Conservation (phyloP, 768 basidiomycete species). For the Pisolithus sp. region DNA sequence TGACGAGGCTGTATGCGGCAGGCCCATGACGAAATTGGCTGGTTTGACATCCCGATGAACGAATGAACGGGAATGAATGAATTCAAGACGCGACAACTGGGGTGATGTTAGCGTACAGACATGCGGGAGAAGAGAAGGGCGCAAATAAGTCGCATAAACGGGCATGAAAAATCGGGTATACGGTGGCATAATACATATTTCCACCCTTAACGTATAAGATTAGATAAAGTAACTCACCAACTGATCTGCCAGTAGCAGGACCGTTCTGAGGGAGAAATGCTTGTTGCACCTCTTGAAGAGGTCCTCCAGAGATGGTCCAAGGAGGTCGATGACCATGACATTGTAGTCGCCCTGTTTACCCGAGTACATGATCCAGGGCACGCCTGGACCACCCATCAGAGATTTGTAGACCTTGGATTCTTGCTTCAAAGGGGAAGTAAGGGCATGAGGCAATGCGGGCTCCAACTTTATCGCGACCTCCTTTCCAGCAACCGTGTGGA, state of each 20-base stretch:
- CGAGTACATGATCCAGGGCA: slow-evolving; percentile 90
- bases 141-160: not conserved
- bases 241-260: slow-evolving; percentile 90
- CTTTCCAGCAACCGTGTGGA: slow-evolving; percentile 76
- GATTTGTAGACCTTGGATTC: slow-evolving; percentile 91
- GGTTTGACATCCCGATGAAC: slow-evolving; percentile 98
- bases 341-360: slow-evolving; percentile 92
- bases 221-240: slow-evolving; percentile 49
- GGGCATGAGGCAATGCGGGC: slow-evolving; percentile 43
- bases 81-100: slow-evolving; percentile 92
- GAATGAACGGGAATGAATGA: slow-evolving; percentile 91
- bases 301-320: slow-evolving; percentile 86
- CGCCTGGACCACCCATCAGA: slow-evolving; percentile 81
- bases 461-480: slow-evolving; percentile 83
- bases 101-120: slow-evolving; percentile 15
- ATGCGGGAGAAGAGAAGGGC: slow-evolving; percentile 7
- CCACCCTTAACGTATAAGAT: not conserved
- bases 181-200: not conserved
- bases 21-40: slow-evolving; percentile 96
- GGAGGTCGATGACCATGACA: slow-evolving; percentile 95
- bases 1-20: slow-evolving; percentile 47
- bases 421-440: slow-evolving; percentile 68
- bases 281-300: slow-evolving; percentile 86
- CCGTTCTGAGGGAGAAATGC: slow-evolving; percentile 91
- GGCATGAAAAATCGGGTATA: not conserved